Conservation (phyloP, 805 yeast genomes). For the Zygosaccharomyces kombuchaensis region DNA sequence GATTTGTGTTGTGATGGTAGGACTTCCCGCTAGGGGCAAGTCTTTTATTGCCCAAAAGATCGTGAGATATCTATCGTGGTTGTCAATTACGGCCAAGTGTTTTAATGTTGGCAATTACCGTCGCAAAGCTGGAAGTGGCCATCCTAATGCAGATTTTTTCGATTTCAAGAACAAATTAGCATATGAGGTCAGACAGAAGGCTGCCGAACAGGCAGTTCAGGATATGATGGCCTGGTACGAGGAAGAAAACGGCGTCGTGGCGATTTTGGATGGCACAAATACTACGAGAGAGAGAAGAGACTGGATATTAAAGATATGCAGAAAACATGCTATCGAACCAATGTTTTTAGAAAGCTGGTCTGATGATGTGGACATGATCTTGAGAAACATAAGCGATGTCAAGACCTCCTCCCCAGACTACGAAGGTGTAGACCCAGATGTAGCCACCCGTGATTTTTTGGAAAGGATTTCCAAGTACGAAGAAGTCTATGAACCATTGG, state of each 20-base stretch:
- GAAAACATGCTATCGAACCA: slow-evolving; percentile 71
- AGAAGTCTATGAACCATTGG: slow-evolving; percentile 71
- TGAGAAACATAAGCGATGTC: slow-evolving; percentile 79
- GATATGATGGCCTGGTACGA: slow-evolving; percentile 88
- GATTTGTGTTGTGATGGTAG: slow-evolving; percentile 85
- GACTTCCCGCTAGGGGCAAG: slow-evolving; percentile 88
- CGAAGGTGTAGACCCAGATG: slow-evolving; percentile 59
- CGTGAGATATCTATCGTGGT: slow-evolving; percentile 88
- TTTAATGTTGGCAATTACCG: slow-evolving; percentile 89
- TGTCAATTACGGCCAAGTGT: slow-evolving; percentile 77
- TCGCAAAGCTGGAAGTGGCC: slow-evolving; percentile 49
- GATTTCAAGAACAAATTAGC: slow-evolving; percentile 65
- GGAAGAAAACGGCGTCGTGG: slow-evolving; percentile 79
- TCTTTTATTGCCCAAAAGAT: slow-evolving; percentile 92
- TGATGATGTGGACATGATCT: slow-evolving; percentile 71
- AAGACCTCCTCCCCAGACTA: slow-evolving; percentile 86
- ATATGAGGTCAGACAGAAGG: slow-evolving; percentile 55
- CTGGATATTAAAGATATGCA: slow-evolving; percentile 55
- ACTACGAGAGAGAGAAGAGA: slow-evolving; percentile 70
- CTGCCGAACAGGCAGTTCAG: slow-evolving; percentile 64
- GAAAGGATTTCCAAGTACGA: slow-evolving; percentile 72
- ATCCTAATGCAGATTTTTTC: slow-evolving; percentile 70
- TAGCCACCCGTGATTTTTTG: slow-evolving; percentile 67
- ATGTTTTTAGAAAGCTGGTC: slow-evolving; percentile 92
- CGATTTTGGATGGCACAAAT: slow-evolving; percentile 91